These are phyloP conservation scores for Microbotryum saponariae DNA, from an alignment of 1,284 basidiomycete species.

Conservation along the genomic window DNA sequence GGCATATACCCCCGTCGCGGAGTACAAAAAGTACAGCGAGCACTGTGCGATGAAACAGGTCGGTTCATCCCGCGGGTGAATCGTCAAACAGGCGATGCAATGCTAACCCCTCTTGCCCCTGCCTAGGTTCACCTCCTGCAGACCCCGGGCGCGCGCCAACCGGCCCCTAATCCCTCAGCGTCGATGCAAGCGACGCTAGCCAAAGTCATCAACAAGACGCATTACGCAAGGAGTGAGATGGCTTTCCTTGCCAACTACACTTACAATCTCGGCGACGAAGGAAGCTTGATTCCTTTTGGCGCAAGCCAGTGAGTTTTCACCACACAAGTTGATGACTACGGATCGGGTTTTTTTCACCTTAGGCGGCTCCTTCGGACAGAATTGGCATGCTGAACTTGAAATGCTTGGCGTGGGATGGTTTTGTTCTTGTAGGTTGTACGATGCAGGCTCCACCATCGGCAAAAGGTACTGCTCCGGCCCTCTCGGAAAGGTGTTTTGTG, in stretches of 20 bases:
- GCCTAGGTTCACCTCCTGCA: constrained; percentile 49
- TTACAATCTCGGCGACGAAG: constrained; percentile 40
- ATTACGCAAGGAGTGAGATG: constrained; percentile 45
- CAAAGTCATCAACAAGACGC: constrained; percentile 43
- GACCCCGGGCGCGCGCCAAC: constrained; percentile 72
- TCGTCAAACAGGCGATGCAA: too few species aligned
- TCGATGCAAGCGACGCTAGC: constrained; percentile 47
- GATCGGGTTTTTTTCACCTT: too few species aligned
- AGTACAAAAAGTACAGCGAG: too few species aligned
- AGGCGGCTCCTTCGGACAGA: too few species aligned
- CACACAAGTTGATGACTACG: too few species aligned
- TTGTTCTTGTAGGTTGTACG: constrained; percentile 50
- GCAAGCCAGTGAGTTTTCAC: too few species aligned
- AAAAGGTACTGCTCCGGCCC: background rate
- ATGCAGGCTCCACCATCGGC: background rate
- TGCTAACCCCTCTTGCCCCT: background rate
- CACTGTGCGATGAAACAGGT: too few species aligned
- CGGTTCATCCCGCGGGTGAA: too few species aligned
- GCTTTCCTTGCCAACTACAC: constrained; percentile 56
- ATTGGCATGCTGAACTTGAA: too few species aligned
- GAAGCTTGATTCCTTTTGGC: background rate
- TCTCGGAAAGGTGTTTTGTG: too few species aligned
- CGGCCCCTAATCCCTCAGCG: constrained; percentile 51
- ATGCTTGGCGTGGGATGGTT: too few species aligned
- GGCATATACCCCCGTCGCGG: too few species aligned